Conservation (phyloP, 805 yeast species). For the Starmera quercuum region DNA sequence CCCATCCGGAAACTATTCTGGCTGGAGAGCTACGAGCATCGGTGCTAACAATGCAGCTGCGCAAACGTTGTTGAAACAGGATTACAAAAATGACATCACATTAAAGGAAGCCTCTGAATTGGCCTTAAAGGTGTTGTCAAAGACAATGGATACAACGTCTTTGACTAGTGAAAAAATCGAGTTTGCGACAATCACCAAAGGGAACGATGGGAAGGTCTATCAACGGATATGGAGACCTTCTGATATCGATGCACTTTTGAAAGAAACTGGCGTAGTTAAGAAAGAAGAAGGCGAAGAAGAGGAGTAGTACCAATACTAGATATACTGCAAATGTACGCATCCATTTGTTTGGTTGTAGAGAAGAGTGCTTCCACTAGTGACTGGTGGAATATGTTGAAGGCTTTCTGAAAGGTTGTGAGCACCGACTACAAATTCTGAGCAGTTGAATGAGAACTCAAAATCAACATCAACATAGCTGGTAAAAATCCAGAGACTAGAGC, state of each 20-base stretch:
- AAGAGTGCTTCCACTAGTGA: too few relatives aligned
- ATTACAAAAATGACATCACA: constrained; percentile 74
- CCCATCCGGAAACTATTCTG: constrained; percentile 96
- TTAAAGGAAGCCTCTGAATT: constrained; percentile 74
- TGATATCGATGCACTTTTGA: constrained; percentile 69
- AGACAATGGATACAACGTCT: constrained; percentile 87
- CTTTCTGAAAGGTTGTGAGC: too few relatives aligned
- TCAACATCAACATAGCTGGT: too few relatives aligned
- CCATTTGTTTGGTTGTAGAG: too few relatives aligned
- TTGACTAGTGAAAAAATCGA: constrained; percentile 87
- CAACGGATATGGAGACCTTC: constrained; percentile 75
- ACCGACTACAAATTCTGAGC: too few relatives aligned
- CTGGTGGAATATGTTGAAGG: too few relatives aligned
- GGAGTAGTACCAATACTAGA: too few relatives aligned
- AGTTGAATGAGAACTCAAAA: too few relatives aligned
- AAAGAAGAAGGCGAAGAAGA: constrained; percentile 42
- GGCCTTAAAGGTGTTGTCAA: constrained; percentile 85
- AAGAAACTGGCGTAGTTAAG: constrained; percentile 60
- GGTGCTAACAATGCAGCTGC: constrained; percentile 97
- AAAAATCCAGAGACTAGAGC: too few relatives aligned
- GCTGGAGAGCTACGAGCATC: constrained; percentile 97
- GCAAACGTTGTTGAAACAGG: constrained; percentile 91
- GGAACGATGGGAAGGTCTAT: constrained; percentile 41
- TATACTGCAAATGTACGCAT: too few relatives aligned
- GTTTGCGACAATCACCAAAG: constrained; percentile 69